Percentiles rank a stretch among this genome's conserved stretches.
Evolutionary conservation across 2,329 filamentous ascomycete genomes (phyloP).

Genomic region (Furcasterigmium sp.): DNA sequence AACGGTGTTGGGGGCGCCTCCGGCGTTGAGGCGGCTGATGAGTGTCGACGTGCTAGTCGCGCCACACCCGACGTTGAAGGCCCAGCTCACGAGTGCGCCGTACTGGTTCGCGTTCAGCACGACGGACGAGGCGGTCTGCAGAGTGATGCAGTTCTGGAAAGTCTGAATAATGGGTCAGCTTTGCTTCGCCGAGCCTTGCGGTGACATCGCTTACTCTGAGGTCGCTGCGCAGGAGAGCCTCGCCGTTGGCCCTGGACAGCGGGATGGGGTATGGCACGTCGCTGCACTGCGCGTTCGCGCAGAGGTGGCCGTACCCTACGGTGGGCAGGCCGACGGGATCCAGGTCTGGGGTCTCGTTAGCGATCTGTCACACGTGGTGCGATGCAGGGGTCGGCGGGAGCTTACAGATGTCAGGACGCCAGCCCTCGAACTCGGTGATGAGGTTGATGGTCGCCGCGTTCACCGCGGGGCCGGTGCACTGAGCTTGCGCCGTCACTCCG

Average conservation of each 20-base stretch:
- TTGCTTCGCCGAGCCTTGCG: no score
- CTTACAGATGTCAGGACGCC: conserved; percentile 6
- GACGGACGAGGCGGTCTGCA: conserved; percentile 25
- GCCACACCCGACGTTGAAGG: conserved; percentile 44
- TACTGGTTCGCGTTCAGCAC: conserved; percentile 45
- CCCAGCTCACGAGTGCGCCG: conserved; percentile 45
- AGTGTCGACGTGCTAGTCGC: conserved; percentile 32
- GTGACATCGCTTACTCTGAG: conserved; percentile 15
- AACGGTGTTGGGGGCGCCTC: conserved; percentile 34
- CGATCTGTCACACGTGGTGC: not conserved
- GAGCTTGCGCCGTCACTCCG: conserved; percentile 1
- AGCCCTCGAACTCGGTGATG: conserved; percentile 9
- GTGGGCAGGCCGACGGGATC: conserved; percentile 42
- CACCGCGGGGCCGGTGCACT: conserved; percentile 7
- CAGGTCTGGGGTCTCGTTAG: conserved; percentile 9
- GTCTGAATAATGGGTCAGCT: no score
- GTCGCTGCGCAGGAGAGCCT: conserved; percentile 32
- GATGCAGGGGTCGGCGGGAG: no score
- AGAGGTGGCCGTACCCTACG: conserved; percentile 46
- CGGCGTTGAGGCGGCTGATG: conserved; percentile 35
- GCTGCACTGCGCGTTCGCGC: conserved; percentile 30
- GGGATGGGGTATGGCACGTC: conserved; percentile 42
- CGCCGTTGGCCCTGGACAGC: conserved; percentile 31
- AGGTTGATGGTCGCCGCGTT: conserved; percentile 8
- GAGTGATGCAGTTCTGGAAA: conserved; percentile 32